phyloP scores from a whole-genome alignment of 192 early-diverging fungal genomes.

The Coemansia sp. region DNA sequence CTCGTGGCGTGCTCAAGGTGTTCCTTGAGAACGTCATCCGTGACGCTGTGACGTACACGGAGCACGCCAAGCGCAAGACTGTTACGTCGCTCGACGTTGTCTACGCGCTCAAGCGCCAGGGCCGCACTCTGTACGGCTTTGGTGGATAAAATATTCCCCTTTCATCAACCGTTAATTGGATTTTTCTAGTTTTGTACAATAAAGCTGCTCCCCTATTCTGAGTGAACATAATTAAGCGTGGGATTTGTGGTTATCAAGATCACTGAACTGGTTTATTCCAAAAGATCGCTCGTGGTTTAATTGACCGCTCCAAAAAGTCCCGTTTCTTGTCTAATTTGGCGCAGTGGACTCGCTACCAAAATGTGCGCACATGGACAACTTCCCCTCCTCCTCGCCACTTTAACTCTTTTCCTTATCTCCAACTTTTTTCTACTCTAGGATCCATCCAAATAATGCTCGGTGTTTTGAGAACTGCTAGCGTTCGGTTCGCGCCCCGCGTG shows the following conservation, averaged over 20 bases:
- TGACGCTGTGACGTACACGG: constrained; percentile 98
- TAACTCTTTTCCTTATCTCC: constrained; percentile 5
- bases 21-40: constrained; percentile 99
- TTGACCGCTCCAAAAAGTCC: too few species aligned
- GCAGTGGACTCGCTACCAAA: constrained; percentile 1
- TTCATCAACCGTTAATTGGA: background rate
- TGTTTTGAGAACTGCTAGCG: background rate
- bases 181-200: constrained; percentile 16
- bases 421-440: background rate
- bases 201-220: constrained; percentile 7
- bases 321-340: constrained; percentile 1
- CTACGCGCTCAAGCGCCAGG: constrained; percentile 97
- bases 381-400: constrained; percentile 2
- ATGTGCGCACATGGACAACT: too few species aligned
- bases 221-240: background rate
- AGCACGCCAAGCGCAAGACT: constrained; percentile 89
- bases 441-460: constrained; percentile 1
- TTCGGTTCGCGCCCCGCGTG: background rate
- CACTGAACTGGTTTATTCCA: too few species aligned
- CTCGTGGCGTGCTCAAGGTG: constrained; percentile 94
- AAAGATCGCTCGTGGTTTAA: too few species aligned
- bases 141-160: constrained; percentile 60
- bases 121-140: constrained; percentile 90
- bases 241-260: too few species aligned
- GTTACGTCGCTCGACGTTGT: constrained; percentile 99